Percentiles rank a stretch among this genome's conserved stretches.
Conservation (phyloP, 306 rosid genomes). For the Acmispon strigosus region DNA sequence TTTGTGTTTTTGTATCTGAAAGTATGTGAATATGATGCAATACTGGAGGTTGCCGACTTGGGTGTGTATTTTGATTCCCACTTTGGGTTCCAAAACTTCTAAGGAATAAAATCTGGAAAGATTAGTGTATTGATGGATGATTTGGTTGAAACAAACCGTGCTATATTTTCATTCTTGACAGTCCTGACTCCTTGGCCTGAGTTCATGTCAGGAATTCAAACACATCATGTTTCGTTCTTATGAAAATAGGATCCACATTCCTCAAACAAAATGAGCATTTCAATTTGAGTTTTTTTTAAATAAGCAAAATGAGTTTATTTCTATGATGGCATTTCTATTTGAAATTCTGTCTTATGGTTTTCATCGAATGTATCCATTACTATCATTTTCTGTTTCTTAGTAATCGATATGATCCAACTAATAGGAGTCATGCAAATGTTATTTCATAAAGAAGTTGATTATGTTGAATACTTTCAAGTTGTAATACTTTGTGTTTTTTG, state of each 20-base stretch:
- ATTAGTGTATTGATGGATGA: background rate
- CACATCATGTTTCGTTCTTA: background rate
- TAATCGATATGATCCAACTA: background rate
- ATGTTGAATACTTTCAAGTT: background rate
- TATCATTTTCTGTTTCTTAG: background rate
- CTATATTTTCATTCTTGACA: background rate
- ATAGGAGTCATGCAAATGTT: background rate
- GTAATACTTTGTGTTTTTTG: background rate
- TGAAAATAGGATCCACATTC: background rate
- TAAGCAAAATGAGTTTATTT: too few species aligned
- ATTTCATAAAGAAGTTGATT: background rate
- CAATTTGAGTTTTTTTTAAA: background rate
- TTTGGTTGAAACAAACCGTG: background rate
- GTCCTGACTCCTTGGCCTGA: background rate
- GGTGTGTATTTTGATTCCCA: background rate
- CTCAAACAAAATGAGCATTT: background rate
- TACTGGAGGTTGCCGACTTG: too few species aligned
- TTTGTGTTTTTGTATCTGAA: background rate
- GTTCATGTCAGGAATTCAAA: background rate
- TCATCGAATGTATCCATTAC: background rate
- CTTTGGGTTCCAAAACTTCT: background rate
- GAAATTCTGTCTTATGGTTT: background rate
- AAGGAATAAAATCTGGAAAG: background rate
- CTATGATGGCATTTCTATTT: too few species aligned
- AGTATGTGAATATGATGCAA: background rate